These are phyloP conservation scores for Zarea fungicola DNA, from an alignment of 2,329 filamentous ascomycete genomes.

Conservation along the genomic window DNA sequence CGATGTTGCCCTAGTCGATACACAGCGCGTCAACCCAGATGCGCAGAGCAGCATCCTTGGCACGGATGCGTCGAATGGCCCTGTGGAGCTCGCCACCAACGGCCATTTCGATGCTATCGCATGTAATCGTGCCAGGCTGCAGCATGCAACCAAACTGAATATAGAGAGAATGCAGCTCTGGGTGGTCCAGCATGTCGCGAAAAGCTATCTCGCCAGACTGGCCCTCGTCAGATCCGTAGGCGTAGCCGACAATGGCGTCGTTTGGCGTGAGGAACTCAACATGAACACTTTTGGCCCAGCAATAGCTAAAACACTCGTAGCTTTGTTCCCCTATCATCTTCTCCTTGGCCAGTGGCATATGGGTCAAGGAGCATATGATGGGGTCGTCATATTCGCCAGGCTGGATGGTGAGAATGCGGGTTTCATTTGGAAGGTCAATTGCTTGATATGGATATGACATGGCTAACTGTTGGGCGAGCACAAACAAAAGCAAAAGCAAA, in stretches of 20 bases:
- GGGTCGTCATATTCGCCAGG: conserved; percentile 10
- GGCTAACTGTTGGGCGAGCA: conserved; percentile 5
- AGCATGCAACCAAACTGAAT: background rate
- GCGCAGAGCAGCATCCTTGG: background rate
- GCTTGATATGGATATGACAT: conserved; percentile 7
- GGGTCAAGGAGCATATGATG: conserved; percentile 1
- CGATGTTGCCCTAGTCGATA: conserved; percentile 14
- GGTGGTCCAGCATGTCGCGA: background rate
- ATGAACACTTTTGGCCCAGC: conserved; percentile 1
- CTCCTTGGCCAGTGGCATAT: too few relatives aligned
- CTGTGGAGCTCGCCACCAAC: conserved; percentile 14
- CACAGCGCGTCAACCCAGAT: conserved; percentile 17
- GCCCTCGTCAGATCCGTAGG: background rate
- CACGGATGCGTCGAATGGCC: conserved; percentile 8
- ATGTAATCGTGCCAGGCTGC: background rate
- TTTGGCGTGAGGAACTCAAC: background rate
- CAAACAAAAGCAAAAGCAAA: background rate
- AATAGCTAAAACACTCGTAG: conserved; percentile 2
- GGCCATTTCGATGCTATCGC: conserved; percentile 7
- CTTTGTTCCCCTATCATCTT: background rate
- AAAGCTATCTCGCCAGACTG: background rate
- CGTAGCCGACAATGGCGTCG: background rate
- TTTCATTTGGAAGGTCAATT: conserved; percentile 12
- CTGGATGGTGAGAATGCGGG: conserved; percentile 10
- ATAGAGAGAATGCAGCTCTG: background rate